Conservation (phyloP, 441 rosid species). For the Mallotus japonicus region DNA sequence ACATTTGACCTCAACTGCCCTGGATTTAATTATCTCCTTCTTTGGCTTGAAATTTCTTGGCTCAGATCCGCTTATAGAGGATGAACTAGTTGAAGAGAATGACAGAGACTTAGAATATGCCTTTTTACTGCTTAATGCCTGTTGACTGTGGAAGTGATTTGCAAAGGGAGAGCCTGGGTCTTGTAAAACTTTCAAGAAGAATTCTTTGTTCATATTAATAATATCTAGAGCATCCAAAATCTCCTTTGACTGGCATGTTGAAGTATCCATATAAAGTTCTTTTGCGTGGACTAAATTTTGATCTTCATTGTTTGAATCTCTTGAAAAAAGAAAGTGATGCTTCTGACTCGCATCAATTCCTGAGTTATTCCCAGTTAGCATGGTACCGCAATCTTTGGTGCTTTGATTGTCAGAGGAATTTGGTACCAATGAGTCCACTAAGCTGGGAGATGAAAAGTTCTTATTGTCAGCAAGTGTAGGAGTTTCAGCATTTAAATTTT, state of each 20-base stretch:
- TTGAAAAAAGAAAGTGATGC: slow-evolving; percentile 1
- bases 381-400: slow-evolving; percentile 25
- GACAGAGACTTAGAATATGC: slow-evolving; percentile 41
- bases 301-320: slow-evolving; percentile 23
- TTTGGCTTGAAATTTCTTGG: slow-evolving; percentile 15
- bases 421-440: slow-evolving; percentile 27
- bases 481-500: slow-evolving; percentile 21
- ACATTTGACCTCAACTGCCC: slow-evolving; percentile 15
- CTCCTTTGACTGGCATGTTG: slow-evolving; percentile 36
- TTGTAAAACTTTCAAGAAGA: slow-evolving; percentile 44
- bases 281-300: slow-evolving; percentile 28
- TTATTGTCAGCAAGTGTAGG: slow-evolving; percentile 18
- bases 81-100: slow-evolving; percentile 41
- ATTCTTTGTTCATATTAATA: slow-evolving; percentile 55
- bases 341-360: slow-evolving; percentile 12
- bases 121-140: slow-evolving; percentile 30
- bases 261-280: slow-evolving; percentile 29
- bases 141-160: slow-evolving; percentile 43
- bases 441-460: slow-evolving; percentile 25
- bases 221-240: slow-evolving; percentile 52
- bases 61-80: slow-evolving; percentile 21
- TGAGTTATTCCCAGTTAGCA: slow-evolving; percentile 3
- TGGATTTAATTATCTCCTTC: slow-evolving; percentile 10
- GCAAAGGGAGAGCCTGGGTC: slow-evolving; percentile 57
- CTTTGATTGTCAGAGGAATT: slow-evolving; percentile 31